These are phyloP conservation scores for Microstegium vimineum DNA, from an alignment of 176 grass and related monocot genomes.

Conservation along the genomic window DNA sequence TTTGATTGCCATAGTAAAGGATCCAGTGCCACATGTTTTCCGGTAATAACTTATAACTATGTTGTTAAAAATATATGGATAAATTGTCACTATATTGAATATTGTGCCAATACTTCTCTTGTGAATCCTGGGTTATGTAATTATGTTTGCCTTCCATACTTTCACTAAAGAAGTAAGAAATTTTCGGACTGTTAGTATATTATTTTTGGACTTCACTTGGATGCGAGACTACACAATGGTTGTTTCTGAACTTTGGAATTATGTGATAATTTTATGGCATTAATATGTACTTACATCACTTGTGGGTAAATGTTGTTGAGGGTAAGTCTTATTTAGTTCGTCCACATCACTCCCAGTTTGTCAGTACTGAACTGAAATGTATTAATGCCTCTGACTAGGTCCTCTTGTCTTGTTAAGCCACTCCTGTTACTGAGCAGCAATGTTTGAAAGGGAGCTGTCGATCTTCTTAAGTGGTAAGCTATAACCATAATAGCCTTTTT, in stretches of 20 bases:
- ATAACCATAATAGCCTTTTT: background rate
- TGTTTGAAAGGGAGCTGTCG: slow-evolving; percentile 17
- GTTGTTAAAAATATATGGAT: background rate
- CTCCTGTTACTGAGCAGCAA: background rate
- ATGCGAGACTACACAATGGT: background rate
- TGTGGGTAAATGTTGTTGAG: background rate
- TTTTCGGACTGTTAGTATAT: background rate
- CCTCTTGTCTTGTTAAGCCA: slow-evolving; percentile 2
- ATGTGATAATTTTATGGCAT: background rate
- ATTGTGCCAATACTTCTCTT: background rate
- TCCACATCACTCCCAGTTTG: background rate
- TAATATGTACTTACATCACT: background rate
- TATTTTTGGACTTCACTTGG: background rate
- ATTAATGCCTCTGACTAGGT: background rate
- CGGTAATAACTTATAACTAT: background rate
- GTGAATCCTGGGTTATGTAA: background rate
- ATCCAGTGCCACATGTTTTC: background rate
- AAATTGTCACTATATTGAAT: background rate
- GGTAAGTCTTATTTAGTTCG: background rate
- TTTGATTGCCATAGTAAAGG: background rate
- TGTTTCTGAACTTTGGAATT: background rate
- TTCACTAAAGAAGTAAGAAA: background rate
- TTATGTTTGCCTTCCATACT: background rate
- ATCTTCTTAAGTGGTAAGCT: background rate
- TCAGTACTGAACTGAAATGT: background rate